A percentile compares a stretch with the other conserved stretches of the same genome.
These are phyloP conservation scores for Termitomyces sp. DNA, from an alignment of 768 basidiomycete genomes.

Conservation along the genomic window DNA sequence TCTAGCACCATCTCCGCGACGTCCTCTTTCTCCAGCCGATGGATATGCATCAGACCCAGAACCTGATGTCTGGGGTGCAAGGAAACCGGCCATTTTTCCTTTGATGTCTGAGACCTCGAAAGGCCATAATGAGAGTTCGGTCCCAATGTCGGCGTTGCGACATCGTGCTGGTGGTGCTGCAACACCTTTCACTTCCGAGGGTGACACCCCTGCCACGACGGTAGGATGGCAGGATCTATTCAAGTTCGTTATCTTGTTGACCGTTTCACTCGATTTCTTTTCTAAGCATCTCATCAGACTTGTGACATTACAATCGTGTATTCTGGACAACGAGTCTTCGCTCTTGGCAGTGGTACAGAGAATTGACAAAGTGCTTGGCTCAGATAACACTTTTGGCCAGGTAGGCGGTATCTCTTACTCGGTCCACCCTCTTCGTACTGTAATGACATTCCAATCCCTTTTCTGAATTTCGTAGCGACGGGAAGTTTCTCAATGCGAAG, in stretches of 20 bases:
- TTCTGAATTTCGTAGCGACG: constrained; percentile 39
- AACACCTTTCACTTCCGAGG: constrained; percentile 9
- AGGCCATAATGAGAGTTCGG: constrained; percentile 11
- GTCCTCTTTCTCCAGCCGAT: constrained; percentile 49
- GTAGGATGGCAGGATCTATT: constrained; percentile 65
- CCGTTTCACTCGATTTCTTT: not conserved
- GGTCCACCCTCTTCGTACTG: constrained; percentile 1
- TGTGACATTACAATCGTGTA: constrained; percentile 44
- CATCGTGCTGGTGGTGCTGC: constrained; percentile 21
- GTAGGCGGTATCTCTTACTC: constrained; percentile 26
- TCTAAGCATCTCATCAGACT: constrained; percentile 31
- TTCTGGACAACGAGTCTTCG: constrained; percentile 44
- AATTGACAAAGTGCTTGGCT: constrained; percentile 40
- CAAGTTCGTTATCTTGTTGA: constrained; percentile 41
- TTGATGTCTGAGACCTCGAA: constrained; percentile 6
- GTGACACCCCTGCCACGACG: constrained; percentile 28
- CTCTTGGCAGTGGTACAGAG: constrained; percentile 41
- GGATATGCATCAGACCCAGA: constrained; percentile 77
- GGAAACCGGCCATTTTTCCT: constrained; percentile 20
- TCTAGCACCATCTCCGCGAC: constrained; percentile 23
- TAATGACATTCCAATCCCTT: constrained; percentile 2
- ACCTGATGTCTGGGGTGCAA: constrained; percentile 37
- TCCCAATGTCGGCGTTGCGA: constrained; percentile 23
- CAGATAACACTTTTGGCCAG: constrained; percentile 31
- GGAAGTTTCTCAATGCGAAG: constrained; percentile 62